Percentiles rank a stretch among this genome's conserved stretches.
Conservation (phyloP, 768 basidiomycete genomes). For the Floccularia luteovirens region DNA sequence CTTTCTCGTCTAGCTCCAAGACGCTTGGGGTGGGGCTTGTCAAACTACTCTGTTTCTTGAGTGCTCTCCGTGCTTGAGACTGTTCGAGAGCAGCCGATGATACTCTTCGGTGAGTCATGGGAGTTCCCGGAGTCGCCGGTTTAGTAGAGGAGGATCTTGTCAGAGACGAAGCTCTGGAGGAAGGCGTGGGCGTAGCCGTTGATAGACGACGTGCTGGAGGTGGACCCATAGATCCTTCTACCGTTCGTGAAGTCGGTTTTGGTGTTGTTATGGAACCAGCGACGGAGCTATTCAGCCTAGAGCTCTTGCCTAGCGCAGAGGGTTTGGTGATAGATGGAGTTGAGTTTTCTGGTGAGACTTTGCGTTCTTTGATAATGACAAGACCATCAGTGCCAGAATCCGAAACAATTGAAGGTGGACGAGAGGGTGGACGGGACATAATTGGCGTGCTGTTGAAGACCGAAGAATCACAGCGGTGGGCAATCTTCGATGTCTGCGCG, state of each 20-base stretch:
- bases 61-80: conserved; percentile 24
- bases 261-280: conserved; percentile 12
- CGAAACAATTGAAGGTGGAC: conserved; percentile 52
- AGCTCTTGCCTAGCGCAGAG: conserved; percentile 41
- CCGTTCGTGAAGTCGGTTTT: conserved; percentile 9
- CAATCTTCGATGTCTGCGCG: conserved; percentile 31
- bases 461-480: conserved; percentile 46
- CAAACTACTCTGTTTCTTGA: conserved; percentile 19
- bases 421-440: conserved; percentile 40
- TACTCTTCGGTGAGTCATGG: conserved; percentile 24
- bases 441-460: conserved; percentile 47
- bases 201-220: conserved; percentile 31
- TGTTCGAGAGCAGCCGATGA: conserved; percentile 22
- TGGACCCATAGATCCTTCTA: conserved; percentile 45
- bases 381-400: conserved; percentile 34
- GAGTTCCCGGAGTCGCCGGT: conserved; percentile 20
- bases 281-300: conserved; percentile 31
- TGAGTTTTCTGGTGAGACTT: conserved; percentile 27
- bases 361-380: conserved; percentile 25
- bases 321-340: conserved; percentile 19
- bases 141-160: conserved; percentile 25
- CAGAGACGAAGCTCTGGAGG: conserved; percentile 23
- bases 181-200: conserved; percentile 30
- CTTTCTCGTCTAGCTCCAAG: conserved; percentile 48
- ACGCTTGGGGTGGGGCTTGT: conserved; percentile 30